A percentile compares a stretch with the other conserved stretches of the same genome.
Conservation (phyloP, 768 basidiomycete species). For the Lactarius indigo region DNA sequence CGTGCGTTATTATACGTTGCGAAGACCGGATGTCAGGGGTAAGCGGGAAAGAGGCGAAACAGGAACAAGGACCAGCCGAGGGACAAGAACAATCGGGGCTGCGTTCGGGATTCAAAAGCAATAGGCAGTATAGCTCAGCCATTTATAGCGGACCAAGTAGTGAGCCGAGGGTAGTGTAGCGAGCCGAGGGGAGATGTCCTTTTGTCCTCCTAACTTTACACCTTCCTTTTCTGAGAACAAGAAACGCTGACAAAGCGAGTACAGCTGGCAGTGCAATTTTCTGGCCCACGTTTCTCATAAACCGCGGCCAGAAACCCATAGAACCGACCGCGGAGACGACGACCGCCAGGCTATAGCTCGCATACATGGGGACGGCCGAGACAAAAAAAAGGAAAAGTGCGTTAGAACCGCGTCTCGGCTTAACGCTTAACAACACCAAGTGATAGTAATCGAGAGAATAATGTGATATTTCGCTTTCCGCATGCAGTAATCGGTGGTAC, state of each 20-base stretch:
- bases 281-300: not conserved
- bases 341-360: not conserved
- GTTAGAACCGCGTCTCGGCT: not conserved
- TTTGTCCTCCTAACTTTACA: slow-evolving; percentile 4
- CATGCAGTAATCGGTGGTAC: not conserved
- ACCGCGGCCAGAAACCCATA: not conserved
- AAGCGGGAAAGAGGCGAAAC: slow-evolving; percentile 7
- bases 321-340: not conserved
- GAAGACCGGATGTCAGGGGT: not conserved
- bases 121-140: not conserved
- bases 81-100: not conserved
- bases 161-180: not conserved
- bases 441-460: not conserved
- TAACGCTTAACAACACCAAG: not conserved
- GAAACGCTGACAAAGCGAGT: slow-evolving; percentile 7
- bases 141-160: not conserved
- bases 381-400: not conserved
- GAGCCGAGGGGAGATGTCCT: not conserved
- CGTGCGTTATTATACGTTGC: slow-evolving; percentile 10
- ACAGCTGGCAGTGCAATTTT: not conserved
- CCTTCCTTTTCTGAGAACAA: slow-evolving; percentile 15
- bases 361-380: not conserved
- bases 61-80: slow-evolving; percentile 1
- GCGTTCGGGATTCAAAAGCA: not conserved
- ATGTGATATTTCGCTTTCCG: slow-evolving; percentile 1